Conservation (phyloP, 23 red algal genomes). For the Rhodosorus marinus region DNA sequence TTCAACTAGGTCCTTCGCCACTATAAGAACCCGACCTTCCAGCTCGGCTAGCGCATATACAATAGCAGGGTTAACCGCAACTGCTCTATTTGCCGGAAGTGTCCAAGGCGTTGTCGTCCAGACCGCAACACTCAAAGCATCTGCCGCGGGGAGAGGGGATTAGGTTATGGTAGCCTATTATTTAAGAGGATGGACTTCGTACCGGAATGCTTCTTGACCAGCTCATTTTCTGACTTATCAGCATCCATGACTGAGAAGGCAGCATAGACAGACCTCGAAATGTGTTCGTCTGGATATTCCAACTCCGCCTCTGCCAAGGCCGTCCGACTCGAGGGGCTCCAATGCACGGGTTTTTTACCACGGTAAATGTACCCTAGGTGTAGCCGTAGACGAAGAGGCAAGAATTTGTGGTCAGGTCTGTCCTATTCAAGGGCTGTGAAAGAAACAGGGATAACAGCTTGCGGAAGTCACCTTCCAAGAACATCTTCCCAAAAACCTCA, state of each 20-base stretch:
- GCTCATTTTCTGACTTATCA: too few relatives aligned
- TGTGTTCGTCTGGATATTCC: conserved; percentile 91
- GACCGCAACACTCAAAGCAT: too few relatives aligned
- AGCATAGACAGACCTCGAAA: conserved; percentile 62
- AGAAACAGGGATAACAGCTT: too few relatives aligned
- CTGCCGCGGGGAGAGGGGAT: too few relatives aligned
- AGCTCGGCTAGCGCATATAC: conserved; percentile 21
- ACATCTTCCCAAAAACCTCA: conserved; percentile 89
- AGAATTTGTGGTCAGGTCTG: not conserved
- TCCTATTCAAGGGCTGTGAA: not conserved
- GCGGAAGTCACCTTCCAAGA: too few relatives aligned
- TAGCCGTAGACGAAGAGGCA: not conserved
- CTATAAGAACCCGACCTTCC: conserved; percentile 21
- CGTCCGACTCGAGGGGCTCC: conserved; percentile 76
- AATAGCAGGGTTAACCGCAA: conserved; percentile 53
- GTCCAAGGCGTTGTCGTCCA: conserved; percentile 99
- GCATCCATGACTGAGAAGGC: conserved; percentile 14
- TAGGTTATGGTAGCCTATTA: too few relatives aligned
- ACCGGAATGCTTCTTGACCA: too few relatives aligned
- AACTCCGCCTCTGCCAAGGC: conserved; percentile 92
- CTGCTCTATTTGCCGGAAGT: conserved; percentile 78
- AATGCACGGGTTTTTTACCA: conserved; percentile 90
- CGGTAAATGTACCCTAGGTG: conserved; percentile 93
- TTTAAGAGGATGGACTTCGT: too few relatives aligned
- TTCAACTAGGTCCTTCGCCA: conserved; percentile 54